A percentile compares a stretch with the other conserved stretches of the same genome.
phyloP scores from a whole-genome alignment of 768 basidiomycete species.

The Coprinopsis marcescibilis region DNA sequence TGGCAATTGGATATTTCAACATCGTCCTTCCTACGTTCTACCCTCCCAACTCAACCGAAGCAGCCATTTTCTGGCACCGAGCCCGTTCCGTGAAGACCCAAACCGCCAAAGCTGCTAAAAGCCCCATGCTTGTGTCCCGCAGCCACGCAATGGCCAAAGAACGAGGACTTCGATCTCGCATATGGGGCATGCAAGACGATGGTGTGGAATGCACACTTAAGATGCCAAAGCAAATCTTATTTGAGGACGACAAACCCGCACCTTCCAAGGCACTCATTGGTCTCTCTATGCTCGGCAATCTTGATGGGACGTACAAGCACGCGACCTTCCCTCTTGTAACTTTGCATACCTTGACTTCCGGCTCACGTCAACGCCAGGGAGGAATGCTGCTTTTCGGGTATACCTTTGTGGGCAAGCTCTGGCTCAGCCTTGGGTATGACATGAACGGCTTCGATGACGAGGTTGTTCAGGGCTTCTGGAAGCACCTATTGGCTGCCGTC shows the following conservation, averaged over 20 bases:
- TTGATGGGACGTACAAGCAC: slow-evolving; percentile 79
- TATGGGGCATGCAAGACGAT: slow-evolving; percentile 76
- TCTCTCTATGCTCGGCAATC: slow-evolving; percentile 77
- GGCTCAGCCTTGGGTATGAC: slow-evolving; percentile 79
- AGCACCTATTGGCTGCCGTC: slow-evolving; percentile 45
- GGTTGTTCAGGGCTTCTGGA: slow-evolving; percentile 63
- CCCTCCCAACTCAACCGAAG: slow-evolving; percentile 36
- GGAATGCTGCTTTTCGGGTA: slow-evolving; percentile 82
- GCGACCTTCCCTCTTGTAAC: slow-evolving; percentile 47
- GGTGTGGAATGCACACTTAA: slow-evolving; percentile 34
- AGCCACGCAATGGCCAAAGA: slow-evolving; percentile 60
- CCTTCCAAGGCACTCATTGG: slow-evolving; percentile 68
- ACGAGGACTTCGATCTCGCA: slow-evolving; percentile 52
- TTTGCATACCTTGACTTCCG: slow-evolving; percentile 74
- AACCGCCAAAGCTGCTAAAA: slow-evolving; percentile 60
- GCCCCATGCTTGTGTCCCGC: slow-evolving; percentile 53
- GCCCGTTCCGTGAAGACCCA: slow-evolving; percentile 65
- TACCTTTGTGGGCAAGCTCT: slow-evolving; percentile 68
- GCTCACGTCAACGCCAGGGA: slow-evolving; percentile 72
- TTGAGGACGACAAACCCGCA: slow-evolving; percentile 21
- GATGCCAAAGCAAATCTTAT: slow-evolving; percentile 12
- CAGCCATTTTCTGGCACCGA: slow-evolving; percentile 65
- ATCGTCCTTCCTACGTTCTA: slow-evolving; percentile 72
- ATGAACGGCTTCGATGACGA: slow-evolving; percentile 65
- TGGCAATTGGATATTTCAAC: slow-evolving; percentile 80